Conservation (phyloP, 495 filamentous ascomycete genomes). For the Aspergillus haitiensis region DNA sequence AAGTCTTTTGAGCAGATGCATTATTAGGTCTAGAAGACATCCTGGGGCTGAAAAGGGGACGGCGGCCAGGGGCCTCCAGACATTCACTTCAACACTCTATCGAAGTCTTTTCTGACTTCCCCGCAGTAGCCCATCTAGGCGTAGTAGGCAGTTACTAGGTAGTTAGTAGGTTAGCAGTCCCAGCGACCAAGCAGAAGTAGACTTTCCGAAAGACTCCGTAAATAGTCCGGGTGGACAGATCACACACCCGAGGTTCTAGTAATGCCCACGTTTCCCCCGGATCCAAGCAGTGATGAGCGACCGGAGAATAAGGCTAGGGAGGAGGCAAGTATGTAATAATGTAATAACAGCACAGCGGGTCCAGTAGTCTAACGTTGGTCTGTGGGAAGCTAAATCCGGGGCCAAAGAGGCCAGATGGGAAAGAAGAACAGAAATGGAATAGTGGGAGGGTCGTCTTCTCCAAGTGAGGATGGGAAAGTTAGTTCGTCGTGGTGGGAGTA, state of each 20-base stretch:
- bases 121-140: slow-evolving; percentile 6
- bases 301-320: neutral
- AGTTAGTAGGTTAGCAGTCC: too few relatives aligned
- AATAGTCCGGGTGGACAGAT: slow-evolving; percentile 8
- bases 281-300: neutral
- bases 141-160: too few relatives aligned
- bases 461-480: neutral
- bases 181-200: neutral
- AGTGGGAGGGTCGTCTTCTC: neutral
- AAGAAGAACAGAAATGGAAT: slow-evolving; percentile 8
- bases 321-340: neutral
- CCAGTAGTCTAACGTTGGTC: neutral
- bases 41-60: slow-evolving; percentile 16
- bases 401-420: neutral
- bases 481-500: neutral
- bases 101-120: neutral
- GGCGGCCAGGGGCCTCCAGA: neutral
- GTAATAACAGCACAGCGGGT: neutral
- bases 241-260: slow-evolving; percentile 26
- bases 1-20: slow-evolving; percentile 25
- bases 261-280: slow-evolving; percentile 8
- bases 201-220: slow-evolving; percentile 20
- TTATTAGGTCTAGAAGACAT: slow-evolving; percentile 38
- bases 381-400: neutral
- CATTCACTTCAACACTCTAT: neutral